phyloP scores from a whole-genome alignment of 2,329 filamentous ascomycete genomes.

The Calonectria ilicicola region DNA sequence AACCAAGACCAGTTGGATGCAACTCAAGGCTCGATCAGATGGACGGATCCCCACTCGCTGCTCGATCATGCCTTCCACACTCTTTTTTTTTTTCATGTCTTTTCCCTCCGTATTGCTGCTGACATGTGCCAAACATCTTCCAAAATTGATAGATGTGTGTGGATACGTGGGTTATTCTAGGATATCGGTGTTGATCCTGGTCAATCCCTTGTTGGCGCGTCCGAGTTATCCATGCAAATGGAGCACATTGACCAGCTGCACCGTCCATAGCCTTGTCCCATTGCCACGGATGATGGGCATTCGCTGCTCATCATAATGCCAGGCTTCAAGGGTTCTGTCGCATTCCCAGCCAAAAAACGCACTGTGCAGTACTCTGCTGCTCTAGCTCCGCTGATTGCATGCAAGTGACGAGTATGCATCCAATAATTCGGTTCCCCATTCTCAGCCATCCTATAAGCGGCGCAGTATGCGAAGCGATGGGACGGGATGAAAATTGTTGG shows the following conservation, averaged over 20 bases:
- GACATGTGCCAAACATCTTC: constrained; percentile 18
- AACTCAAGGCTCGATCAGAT: not conserved
- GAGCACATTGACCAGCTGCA: constrained; percentile 6
- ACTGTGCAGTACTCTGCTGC: constrained; percentile 9
- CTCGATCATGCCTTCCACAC: not conserved
- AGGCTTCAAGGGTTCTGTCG: not conserved
- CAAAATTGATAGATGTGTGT: not conserved
- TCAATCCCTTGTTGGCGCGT: not conserved
- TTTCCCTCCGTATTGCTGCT: not conserved
- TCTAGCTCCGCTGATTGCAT: not conserved
- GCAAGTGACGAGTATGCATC: constrained; percentile 8
- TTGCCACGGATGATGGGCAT: constrained; percentile 4
- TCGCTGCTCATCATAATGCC: not conserved
- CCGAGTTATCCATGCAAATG: not conserved
- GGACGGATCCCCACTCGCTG: not conserved
- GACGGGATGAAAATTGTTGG: constrained; percentile 7
- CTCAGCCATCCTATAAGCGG: not conserved
- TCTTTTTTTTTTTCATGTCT: not conserved
- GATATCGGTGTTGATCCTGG: not conserved
- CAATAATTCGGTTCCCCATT: constrained; percentile 7
- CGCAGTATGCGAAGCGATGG: not conserved
- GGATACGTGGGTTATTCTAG: constrained; percentile 14
- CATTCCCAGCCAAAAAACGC: not conserved
- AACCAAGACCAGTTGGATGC: not conserved
- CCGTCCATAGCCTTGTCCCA: constrained; percentile 1